These are phyloP conservation scores for Pedinophyceae sp. DNA, from an alignment of 139 green algal species.

Conservation along the genomic window DNA sequence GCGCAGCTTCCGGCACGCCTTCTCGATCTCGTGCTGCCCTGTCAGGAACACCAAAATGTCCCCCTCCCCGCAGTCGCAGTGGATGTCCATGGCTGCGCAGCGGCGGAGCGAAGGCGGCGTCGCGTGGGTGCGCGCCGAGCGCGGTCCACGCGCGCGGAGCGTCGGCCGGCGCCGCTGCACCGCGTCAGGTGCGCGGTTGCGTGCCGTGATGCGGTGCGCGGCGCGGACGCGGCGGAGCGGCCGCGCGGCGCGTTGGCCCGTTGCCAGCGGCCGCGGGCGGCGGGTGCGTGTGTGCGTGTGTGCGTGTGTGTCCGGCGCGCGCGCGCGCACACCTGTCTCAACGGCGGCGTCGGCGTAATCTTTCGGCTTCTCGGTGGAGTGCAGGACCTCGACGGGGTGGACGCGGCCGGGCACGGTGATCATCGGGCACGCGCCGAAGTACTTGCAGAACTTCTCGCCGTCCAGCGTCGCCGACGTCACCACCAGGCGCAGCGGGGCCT, in stretches of 20 bases:
- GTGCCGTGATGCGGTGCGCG: too few relatives aligned
- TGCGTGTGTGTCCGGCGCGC: too few relatives aligned
- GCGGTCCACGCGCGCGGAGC: too few relatives aligned
- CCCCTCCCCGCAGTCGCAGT: conserved; percentile 44
- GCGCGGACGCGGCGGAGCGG: too few relatives aligned
- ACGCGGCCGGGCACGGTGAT: conserved; percentile 66
- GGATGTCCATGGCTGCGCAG: conserved; percentile 62
- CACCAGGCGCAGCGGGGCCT: conserved; percentile 46
- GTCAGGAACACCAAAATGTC: conserved; percentile 92
- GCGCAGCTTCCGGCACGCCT: conserved; percentile 31
- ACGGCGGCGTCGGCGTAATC: conserved; percentile 36
- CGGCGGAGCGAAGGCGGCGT: too few relatives aligned
- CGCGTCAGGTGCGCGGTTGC: too few relatives aligned
- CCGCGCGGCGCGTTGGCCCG: too few relatives aligned
- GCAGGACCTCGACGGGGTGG: conserved; percentile 53
- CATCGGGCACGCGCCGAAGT: conserved; percentile 68
- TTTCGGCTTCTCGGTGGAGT: conserved; percentile 28
- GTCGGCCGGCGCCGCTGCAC: too few relatives aligned
- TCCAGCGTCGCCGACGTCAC: conserved; percentile 86
- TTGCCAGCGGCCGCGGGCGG: too few relatives aligned
- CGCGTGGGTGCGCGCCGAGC: too few relatives aligned
- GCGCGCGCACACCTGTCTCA: too few relatives aligned
- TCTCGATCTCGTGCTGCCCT: conserved; percentile 84
- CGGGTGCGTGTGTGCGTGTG: too few relatives aligned
- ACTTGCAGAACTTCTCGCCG: conserved; percentile 66